These are phyloP conservation scores for Chaetomium fimeti DNA, from an alignment of 495 filamentous ascomycete species.

Conservation along the genomic window DNA sequence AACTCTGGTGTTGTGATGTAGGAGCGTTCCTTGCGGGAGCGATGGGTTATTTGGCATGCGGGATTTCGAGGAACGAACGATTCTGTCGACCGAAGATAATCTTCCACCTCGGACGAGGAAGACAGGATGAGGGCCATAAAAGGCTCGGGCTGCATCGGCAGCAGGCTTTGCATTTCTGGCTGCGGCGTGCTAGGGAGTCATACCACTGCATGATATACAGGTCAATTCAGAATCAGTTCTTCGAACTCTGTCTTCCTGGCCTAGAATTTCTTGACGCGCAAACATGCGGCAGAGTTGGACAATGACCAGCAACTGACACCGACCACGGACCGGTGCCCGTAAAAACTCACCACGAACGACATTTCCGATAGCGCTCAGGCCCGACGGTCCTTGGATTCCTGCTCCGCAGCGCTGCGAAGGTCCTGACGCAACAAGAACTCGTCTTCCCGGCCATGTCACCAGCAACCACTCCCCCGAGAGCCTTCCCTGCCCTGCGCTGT, in stretches of 20 bases:
- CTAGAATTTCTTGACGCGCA: not conserved
- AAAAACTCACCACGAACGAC: no score
- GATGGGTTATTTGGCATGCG: slow-evolving; percentile 30
- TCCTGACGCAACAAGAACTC: no score
- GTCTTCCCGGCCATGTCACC: no score
- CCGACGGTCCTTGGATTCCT: no score
- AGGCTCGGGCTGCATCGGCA: slow-evolving; percentile 35
- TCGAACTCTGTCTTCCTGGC: slow-evolving; percentile 28
- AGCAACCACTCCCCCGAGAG: no score
- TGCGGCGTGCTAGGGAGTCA: slow-evolving; percentile 43
- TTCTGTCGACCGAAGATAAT: slow-evolving; percentile 32
- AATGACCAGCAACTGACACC: not conserved
- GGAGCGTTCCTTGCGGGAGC: slow-evolving; percentile 41
- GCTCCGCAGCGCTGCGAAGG: no score
- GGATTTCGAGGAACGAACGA: slow-evolving; percentile 35
- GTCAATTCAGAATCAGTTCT: slow-evolving; percentile 43
- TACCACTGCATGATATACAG: slow-evolving; percentile 42
- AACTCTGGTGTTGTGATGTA: slow-evolving; percentile 99
- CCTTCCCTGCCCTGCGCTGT: no score
- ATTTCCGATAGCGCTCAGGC: no score
- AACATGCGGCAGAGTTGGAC: not conserved
- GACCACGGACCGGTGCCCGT: no score
- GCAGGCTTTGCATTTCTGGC: slow-evolving; percentile 43
- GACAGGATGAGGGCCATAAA: slow-evolving; percentile 28
- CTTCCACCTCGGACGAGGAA: slow-evolving; percentile 30